phyloP scores from a whole-genome alignment of 2,329 filamentous ascomycete species.

The Akanthomyces muscarius region DNA sequence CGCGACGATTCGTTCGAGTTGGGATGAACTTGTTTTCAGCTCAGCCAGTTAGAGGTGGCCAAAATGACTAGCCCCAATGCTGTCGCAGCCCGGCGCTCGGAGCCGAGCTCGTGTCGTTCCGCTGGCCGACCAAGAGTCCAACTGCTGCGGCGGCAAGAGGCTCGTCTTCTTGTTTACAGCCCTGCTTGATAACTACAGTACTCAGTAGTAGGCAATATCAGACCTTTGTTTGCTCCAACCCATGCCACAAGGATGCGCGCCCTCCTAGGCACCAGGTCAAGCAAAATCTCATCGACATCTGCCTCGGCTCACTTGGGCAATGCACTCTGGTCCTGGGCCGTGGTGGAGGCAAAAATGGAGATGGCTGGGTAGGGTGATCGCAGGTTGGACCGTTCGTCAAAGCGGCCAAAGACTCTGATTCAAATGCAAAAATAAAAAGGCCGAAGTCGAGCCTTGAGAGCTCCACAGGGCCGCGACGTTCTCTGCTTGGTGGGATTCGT shows the following conservation, averaged over 20 bases:
- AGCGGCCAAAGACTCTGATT: not conserved
- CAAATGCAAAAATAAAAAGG: conserved; percentile 14
- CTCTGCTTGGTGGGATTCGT: conserved; percentile 6
- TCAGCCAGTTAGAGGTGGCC: not conserved
- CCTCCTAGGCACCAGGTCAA: not conserved
- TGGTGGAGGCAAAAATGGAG: not conserved
- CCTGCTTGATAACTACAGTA: no score
- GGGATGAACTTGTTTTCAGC: not conserved
- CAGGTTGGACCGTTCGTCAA: conserved; percentile 1
- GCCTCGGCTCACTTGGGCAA: not conserved
- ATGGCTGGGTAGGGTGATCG: conserved; percentile 9
- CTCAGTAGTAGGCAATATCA: no score
- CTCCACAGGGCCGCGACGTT: conserved; percentile 6
- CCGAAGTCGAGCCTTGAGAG: conserved; percentile 17
- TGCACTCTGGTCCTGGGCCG: not conserved
- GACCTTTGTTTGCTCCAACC: not conserved
- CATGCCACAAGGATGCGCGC: not conserved
- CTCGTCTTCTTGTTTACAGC: no score
- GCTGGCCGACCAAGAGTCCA: not conserved
- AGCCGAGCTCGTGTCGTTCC: not conserved
- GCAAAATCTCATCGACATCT: not conserved
- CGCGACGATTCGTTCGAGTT: not conserved
- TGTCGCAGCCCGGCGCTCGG: not conserved
- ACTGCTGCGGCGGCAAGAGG: not conserved
- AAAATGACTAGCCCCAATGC: not conserved